Percentiles rank a stretch among this genome's conserved stretches.
Conservation (phyloP, 441 rosid species). For the Oxalis stricta region DNA sequence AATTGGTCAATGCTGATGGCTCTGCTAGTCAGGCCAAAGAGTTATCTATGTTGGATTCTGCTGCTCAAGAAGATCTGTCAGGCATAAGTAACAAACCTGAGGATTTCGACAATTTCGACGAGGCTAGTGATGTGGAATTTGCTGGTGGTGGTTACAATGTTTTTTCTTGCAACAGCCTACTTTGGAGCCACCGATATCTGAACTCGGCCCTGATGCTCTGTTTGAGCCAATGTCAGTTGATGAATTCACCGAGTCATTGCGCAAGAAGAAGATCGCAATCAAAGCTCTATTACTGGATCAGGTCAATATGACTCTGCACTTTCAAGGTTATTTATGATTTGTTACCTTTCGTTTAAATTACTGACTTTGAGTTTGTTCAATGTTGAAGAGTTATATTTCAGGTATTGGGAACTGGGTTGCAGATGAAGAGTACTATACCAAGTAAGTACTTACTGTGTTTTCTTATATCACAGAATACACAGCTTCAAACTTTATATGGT, state of each 20-base stretch:
- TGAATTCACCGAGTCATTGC: conserved; percentile 35
- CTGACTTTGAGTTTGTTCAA: conserved; percentile 6
- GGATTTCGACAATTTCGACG: no score
- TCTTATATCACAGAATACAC: background rate
- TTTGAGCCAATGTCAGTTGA: conserved; percentile 71
- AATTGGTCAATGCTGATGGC: no score
- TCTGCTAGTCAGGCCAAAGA: no score
- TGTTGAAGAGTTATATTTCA: conserved; percentile 64
- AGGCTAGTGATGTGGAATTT: no score
- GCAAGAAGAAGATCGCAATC: conserved; percentile 59
- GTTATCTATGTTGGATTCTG: no score
- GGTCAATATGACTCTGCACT: conserved; percentile 24
- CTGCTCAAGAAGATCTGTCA: no score
- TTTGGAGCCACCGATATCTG: conserved; percentile 63
- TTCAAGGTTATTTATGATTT: background rate
- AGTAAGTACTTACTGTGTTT: conserved; percentile 25
- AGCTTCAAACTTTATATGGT: background rate
- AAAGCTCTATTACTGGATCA: conserved; percentile 84
- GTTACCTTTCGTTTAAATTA: background rate
- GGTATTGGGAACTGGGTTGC: conserved; percentile 98
- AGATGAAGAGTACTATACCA: conserved; percentile 96
- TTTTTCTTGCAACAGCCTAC: conserved; percentile 41
- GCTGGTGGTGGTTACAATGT: background rate
- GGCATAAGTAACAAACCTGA: no score
- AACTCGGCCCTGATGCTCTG: conserved; percentile 81